Evolutionary conservation across 768 basidiomycete species (phyloP).

Genomic region (Boletus tomentosulus): DNA sequence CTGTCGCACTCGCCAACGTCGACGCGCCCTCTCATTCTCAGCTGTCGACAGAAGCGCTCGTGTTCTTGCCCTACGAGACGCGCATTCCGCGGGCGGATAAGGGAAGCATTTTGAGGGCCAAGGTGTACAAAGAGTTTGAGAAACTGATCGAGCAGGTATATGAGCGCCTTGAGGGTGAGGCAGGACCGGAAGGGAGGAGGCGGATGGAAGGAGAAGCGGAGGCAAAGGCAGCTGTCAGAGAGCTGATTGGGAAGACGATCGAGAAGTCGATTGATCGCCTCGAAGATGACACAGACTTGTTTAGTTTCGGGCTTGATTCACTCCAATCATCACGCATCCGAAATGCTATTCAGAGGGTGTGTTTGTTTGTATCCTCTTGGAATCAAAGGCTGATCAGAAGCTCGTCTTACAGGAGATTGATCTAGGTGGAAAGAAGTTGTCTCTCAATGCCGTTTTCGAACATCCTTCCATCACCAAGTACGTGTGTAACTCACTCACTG

Average conservation of each 20-base stretch:
- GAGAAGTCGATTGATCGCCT: conserved; percentile 13
- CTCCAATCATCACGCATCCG: conserved; percentile 48
- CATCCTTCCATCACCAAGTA: conserved; percentile 41
- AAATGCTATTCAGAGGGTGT: conserved; percentile 42
- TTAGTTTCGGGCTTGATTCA: conserved; percentile 51
- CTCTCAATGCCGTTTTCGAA: conserved; percentile 44
- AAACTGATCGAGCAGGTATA: conserved; percentile 39
- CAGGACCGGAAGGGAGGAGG: conserved; percentile 21
- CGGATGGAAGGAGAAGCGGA: conserved; percentile 6
- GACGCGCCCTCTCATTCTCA: conserved; percentile 51
- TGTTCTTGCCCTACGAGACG: conserved; percentile 44
- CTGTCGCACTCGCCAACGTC: conserved; percentile 47
- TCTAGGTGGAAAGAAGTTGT: conserved; percentile 19
- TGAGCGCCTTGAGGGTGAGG: conserved; percentile 39
- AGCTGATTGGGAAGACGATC: conserved; percentile 20
- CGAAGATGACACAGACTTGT: conserved; percentile 37
- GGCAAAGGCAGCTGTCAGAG: conserved; percentile 10
- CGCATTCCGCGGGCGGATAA: conserved; percentile 50
- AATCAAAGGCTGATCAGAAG: conserved; percentile 19
- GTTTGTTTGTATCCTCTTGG: conserved; percentile 25
- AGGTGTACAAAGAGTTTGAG: conserved; percentile 49
- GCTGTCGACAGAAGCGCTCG: conserved; percentile 47
- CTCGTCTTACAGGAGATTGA: conserved; percentile 12
- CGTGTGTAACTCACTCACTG: conserved; percentile 1
- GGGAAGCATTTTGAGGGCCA: conserved; percentile 45